Percentiles rank a stretch among this genome's conserved stretches.
Conservation (phyloP, 352 stramenopile species). For the Pythium rishiriense region DNA sequence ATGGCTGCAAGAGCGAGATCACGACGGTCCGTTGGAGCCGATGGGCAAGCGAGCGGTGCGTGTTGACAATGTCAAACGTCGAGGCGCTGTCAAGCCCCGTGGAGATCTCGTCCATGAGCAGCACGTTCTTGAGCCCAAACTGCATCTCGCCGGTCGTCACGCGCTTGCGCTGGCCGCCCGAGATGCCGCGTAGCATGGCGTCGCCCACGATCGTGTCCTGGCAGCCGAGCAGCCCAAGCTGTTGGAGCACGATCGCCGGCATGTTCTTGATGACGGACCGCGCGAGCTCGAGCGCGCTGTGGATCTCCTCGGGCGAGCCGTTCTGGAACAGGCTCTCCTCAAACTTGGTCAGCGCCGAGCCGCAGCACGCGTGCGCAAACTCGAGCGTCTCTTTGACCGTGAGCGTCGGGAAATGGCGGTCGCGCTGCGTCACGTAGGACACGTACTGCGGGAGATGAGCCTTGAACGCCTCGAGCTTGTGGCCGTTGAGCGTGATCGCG, state of each 20-base stretch:
- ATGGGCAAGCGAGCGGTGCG: constrained; percentile 53
- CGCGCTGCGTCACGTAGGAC: constrained; percentile 48
- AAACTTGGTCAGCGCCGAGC: constrained; percentile 26
- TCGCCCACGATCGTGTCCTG: constrained; percentile 69
- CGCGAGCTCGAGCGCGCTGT: constrained; percentile 33
- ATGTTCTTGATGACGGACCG: constrained; percentile 31
- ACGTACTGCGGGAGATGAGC: constrained; percentile 42
- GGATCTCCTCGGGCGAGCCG: constrained; percentile 43
- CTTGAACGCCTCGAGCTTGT: constrained; percentile 28
- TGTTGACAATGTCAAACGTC: constrained; percentile 64
- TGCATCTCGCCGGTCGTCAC: constrained; percentile 80
- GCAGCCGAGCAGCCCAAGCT: constrained; percentile 50
- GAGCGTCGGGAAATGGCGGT: constrained; percentile 47
- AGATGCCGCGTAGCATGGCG: constrained; percentile 64
- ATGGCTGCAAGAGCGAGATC: constrained; percentile 89
- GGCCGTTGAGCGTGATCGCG: constrained; percentile 49
- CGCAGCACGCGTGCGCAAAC: constrained; percentile 57
- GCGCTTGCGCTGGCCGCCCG: constrained; percentile 71
- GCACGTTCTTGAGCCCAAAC: constrained; percentile 77
- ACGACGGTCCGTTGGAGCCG: constrained; percentile 58
- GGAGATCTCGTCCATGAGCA: constrained; percentile 84
- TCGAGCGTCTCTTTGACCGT: constrained; percentile 53
- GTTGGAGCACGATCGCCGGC: constrained; percentile 48
- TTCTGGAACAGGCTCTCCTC: constrained; percentile 34
- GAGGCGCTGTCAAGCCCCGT: constrained; percentile 64